Conservation (phyloP, 805 yeast genomes). For the Hanseniaspora lachancei region DNA sequence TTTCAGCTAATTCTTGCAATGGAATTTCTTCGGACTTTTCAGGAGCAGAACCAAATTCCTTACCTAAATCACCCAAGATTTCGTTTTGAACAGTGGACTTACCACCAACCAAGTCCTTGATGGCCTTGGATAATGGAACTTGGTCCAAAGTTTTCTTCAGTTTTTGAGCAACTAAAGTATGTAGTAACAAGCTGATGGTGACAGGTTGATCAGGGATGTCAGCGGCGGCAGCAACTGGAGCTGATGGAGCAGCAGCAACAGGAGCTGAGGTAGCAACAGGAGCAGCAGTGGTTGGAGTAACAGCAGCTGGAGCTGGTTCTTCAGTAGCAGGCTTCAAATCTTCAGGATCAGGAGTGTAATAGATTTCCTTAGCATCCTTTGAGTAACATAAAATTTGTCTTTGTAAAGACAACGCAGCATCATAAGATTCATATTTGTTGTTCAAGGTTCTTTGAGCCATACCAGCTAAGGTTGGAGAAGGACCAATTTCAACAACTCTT, state of each 20-base stretch:
- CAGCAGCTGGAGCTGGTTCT: conserved; percentile 33
- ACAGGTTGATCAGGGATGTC: conserved; percentile 83
- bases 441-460: conserved; percentile 97
- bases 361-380: conserved; percentile 90
- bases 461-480: conserved; percentile 96
- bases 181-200: conserved; percentile 67
- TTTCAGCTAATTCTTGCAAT: conserved; percentile 85
- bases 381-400: conserved; percentile 93
- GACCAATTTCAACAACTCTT: conserved; percentile 96
- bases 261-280: conserved; percentile 49
- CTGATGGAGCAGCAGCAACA: conserved; percentile 48
- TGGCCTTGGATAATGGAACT: conserved; percentile 79
- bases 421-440: conserved; percentile 86
- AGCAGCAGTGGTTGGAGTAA: conserved; percentile 44
- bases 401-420: conserved; percentile 76
- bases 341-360: conserved; percentile 75
- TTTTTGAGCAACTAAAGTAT: conserved; percentile 87
- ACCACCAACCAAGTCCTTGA: conserved; percentile 95
- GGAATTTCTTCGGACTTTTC: conserved; percentile 99
- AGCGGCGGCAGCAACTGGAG: conserved; percentile 69
- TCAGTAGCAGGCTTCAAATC: conserved; percentile 29
- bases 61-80: conserved; percentile 95
- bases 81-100: conserved; percentile 98
- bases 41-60: conserved; percentile 95
- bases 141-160: conserved; percentile 81